Conservation (phyloP, 139 green algal genomes). For the Coelastrella sp. region DNA sequence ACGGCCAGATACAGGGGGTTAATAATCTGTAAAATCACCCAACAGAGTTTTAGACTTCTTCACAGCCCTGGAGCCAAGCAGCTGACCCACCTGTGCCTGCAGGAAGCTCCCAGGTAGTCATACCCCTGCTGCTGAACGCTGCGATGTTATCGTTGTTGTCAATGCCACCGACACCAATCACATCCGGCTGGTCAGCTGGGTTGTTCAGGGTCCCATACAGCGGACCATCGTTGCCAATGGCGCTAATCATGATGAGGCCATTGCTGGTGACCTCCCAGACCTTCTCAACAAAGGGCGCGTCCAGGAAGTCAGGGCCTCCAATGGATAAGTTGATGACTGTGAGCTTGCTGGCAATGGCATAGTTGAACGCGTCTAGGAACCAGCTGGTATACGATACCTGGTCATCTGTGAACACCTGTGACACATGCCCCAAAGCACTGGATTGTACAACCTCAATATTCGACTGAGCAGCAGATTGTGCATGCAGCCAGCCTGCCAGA, state of each 20-base stretch:
- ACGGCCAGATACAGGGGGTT: too few relatives aligned
- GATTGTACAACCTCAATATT: too few relatives aligned
- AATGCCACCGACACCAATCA: constrained; percentile 98
- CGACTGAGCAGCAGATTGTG: too few relatives aligned
- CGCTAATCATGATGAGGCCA: constrained; percentile 96
- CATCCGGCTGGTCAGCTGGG: constrained; percentile 96
- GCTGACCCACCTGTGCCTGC: constrained; percentile 46
- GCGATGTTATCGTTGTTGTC: constrained; percentile 92
- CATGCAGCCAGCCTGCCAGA: too few relatives aligned
- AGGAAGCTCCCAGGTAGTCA: constrained; percentile 98
- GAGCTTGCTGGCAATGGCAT: constrained; percentile 83
- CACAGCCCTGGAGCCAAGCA: too few relatives aligned
- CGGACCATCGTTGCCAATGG: constrained; percentile 98
- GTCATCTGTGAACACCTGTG: constrained; percentile 65
- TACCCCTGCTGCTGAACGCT: constrained; percentile 93
- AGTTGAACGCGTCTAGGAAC: constrained; percentile 99
- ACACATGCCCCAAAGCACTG: neutral
- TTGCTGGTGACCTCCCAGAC: constrained; percentile 92
- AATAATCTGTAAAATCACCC: constrained; percentile 49
- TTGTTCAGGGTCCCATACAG: constrained; percentile 99
- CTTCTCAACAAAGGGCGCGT: constrained; percentile 99
- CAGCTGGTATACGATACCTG: constrained; percentile 99
- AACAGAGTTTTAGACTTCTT: too few relatives aligned
- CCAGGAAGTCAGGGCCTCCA: constrained; percentile 97
- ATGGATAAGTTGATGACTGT: constrained; percentile 99